Conservation (phyloP, 192 early-diverging fungal genomes). For the Entomortierella beljakovae region DNA sequence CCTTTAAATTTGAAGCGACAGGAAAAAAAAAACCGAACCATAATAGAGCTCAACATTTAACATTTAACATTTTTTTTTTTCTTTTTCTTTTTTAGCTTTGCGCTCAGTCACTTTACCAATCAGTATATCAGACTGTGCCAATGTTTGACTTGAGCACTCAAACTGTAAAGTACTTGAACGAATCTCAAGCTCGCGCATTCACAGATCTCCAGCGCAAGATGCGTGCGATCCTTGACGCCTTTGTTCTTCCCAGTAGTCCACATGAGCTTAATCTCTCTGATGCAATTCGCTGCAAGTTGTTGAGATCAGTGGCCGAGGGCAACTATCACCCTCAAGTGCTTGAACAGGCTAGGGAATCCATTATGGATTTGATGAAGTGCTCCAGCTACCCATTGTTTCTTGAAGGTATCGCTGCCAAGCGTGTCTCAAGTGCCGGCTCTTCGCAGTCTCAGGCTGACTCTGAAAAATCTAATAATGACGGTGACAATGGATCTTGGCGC, state of each 20-base stretch:
- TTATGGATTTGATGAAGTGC: conserved; percentile 55
- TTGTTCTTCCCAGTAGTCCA: conserved; percentile 54
- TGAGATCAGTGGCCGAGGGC: conserved; percentile 40
- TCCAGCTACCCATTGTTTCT: conserved; percentile 52
- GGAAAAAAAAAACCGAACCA: not conserved
- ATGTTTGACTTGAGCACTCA: conserved; percentile 29
- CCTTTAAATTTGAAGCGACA: not conserved
- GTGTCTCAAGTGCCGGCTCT: conserved; percentile 37
- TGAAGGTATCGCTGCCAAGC: conserved; percentile 39
- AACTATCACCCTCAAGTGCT: conserved; percentile 39
- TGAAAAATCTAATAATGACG: conserved; percentile 19
- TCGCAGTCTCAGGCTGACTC: conserved; percentile 34
- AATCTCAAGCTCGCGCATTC: conserved; percentile 38
- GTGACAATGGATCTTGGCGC: conserved; percentile 33
- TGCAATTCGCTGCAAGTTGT: conserved; percentile 36
- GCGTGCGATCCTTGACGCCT: conserved; percentile 48
- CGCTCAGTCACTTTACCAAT: conserved; percentile 43
- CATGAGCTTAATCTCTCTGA: conserved; percentile 53
- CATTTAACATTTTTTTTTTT: conserved; percentile 3
- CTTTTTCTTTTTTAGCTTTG: conserved; percentile 30
- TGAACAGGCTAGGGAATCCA: conserved; percentile 47
- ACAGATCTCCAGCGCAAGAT: conserved; percentile 47
- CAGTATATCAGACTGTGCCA: conserved; percentile 37
- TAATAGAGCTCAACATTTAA: not conserved
- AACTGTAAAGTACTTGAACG: conserved; percentile 25